Conservation (phyloP, 257 asterid genomes). For the Primulina tabacum region DNA sequence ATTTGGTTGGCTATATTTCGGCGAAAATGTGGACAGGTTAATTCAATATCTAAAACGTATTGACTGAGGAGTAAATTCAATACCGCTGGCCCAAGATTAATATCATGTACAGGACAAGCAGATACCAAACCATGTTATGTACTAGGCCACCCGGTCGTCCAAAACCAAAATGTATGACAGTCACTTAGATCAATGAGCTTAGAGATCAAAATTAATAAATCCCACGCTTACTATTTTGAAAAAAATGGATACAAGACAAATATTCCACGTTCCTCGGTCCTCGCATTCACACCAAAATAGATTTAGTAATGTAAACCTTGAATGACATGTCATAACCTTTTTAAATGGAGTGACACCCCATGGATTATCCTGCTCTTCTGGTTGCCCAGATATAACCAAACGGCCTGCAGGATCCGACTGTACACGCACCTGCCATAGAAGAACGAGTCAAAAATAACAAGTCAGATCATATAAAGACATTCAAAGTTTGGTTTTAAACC, state of each 20-base stretch:
- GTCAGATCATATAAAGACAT: slow-evolving; percentile 13
- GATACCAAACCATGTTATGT: slow-evolving; percentile 7
- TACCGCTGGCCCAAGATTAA: not conserved
- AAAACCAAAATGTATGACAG: not conserved
- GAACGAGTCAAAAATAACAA: slow-evolving; percentile 4
- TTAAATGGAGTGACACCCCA: slow-evolving; percentile 95
- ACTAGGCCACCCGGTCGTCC: not conserved
- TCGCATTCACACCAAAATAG: slow-evolving; percentile 7
- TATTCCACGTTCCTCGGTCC: not conserved
- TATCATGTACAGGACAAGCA: not conserved
- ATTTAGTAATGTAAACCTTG: not conserved
- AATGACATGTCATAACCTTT: slow-evolving; percentile 48
- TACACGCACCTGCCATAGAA: slow-evolving; percentile 62
- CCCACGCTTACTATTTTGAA: too few species aligned
- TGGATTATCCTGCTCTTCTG: slow-evolving; percentile 88
- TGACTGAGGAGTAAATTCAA: too few species aligned
- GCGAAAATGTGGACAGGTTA: not conserved
- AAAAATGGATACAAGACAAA: slow-evolving; percentile 3
- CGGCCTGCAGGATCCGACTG: slow-evolving; percentile 98
- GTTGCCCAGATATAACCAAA: slow-evolving; percentile 90
- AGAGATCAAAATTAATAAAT: not conserved
- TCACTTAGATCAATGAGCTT: not conserved
- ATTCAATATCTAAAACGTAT: too few species aligned
- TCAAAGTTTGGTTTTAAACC: too few species aligned
- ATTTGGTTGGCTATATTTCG: not conserved